Conservation (phyloP, 345 rosid species). For the Salix dunnii region DNA sequence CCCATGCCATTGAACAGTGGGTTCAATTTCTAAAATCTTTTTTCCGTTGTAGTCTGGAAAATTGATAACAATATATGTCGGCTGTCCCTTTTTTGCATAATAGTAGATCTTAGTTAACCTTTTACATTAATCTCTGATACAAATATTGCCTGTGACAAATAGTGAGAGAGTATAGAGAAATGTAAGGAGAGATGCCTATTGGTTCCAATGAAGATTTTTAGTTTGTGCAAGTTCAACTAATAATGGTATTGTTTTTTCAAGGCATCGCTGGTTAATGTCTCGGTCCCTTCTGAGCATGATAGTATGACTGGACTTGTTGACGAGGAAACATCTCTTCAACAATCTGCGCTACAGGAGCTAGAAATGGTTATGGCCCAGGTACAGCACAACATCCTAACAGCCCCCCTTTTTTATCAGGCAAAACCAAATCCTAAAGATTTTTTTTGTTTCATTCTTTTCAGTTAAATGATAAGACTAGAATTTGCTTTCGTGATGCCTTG, state of each 20-base stretch:
- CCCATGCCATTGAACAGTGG: neutral
- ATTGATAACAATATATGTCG: neutral
- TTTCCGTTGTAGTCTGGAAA: neutral
- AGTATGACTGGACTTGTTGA: slow-evolving; percentile 22
- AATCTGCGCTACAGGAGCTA: slow-evolving; percentile 61
- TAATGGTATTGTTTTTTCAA: slow-evolving; percentile 20
- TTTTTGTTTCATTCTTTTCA: slow-evolving; percentile 23
- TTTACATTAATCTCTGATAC: neutral
- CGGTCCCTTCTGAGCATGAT: slow-evolving; percentile 26
- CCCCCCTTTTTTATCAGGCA: neutral
- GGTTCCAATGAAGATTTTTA: neutral
- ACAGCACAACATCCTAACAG: neutral
- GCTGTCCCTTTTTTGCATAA: neutral
- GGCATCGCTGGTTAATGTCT: slow-evolving; percentile 22
- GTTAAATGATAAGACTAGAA: slow-evolving; percentile 59
- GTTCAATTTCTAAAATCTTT: neutral
- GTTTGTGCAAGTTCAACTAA: neutral
- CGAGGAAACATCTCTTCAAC: slow-evolving; percentile 47
- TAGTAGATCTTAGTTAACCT: neutral
- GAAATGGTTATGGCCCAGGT: slow-evolving; percentile 66
- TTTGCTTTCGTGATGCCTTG: slow-evolving; percentile 75
- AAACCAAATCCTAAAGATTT: neutral
- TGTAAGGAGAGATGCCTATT: neutral
- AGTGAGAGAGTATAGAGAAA: neutral
- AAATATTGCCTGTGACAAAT: neutral